phyloP scores from a whole-genome alignment of 352 stramenopile genomes.

The Thalassiosira livingstoniorum region DNA sequence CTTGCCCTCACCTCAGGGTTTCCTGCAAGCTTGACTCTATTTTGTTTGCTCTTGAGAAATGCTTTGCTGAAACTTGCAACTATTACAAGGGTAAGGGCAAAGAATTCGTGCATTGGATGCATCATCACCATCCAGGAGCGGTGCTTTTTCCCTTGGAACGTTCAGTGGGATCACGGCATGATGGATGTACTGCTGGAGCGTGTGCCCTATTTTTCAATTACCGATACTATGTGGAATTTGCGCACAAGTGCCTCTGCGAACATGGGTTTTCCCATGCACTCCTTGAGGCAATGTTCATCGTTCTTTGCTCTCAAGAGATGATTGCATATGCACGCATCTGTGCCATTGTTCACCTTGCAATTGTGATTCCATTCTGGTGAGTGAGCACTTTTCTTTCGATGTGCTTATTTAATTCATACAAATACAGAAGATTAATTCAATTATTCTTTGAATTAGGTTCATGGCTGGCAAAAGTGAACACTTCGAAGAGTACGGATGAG shows the following conservation, averaged over 20 bases:
- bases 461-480: neutral
- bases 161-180: slow-evolving; percentile 11
- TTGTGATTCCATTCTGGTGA: neutral
- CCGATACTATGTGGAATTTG: slow-evolving; percentile 2
- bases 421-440: too few species aligned
- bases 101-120: slow-evolving; percentile 27
- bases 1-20: neutral
- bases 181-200: slow-evolving; percentile 16
- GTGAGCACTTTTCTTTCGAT: too few species aligned
- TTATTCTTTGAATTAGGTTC: too few species aligned
- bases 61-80: slow-evolving; percentile 21
- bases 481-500: neutral
- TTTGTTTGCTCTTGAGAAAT: slow-evolving; percentile 21
- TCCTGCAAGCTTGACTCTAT: neutral
- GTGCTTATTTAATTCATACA: too few species aligned
- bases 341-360: neutral
- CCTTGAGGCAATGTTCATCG: slow-evolving; percentile 16
- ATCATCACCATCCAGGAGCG: slow-evolving; percentile 17
- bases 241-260: neutral
- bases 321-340: slow-evolving; percentile 11
- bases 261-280: neutral
- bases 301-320: slow-evolving; percentile 20
- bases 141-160: slow-evolving; percentile 24
- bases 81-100: slow-evolving; percentile 34
- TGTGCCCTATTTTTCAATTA: slow-evolving; percentile 28